phyloP scores from a whole-genome alignment of 2,329 filamentous ascomycete genomes.

The Bertia moriformis region DNA sequence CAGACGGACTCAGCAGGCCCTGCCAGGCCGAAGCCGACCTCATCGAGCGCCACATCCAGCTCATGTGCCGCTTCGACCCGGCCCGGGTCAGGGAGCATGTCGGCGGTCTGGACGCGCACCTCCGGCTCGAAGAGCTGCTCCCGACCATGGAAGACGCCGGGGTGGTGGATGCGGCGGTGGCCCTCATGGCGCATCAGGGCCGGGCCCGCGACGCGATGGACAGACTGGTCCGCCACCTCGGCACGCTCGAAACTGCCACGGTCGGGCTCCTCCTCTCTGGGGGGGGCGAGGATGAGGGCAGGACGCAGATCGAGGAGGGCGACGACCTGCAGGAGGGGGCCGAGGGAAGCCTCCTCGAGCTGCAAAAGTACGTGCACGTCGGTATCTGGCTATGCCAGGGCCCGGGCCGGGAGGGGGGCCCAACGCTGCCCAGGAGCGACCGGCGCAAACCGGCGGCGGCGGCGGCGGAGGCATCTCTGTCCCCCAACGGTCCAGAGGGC shows the following conservation, averaged over 20 bases:
- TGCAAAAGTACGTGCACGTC: constrained; percentile 82
- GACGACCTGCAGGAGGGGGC: constrained; percentile 42
- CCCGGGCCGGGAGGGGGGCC: constrained; percentile 66
- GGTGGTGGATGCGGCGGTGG: constrained; percentile 81
- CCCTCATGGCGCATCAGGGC: constrained; percentile 79
- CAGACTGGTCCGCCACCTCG: constrained; percentile 67
- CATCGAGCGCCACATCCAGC: constrained; percentile 69
- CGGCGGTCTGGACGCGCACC: constrained; percentile 56
- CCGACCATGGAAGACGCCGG: constrained; percentile 80
- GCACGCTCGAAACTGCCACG: constrained; percentile 65
- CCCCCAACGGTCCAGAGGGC: constrained; percentile 28
- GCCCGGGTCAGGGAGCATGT: constrained; percentile 76
- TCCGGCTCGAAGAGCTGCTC: constrained; percentile 66
- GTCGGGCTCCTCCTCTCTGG: constrained; percentile 61
- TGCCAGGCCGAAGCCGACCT: constrained; percentile 41
- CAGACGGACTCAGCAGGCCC: too few relatives aligned
- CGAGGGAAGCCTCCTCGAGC: constrained; percentile 57
- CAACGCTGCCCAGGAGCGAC: constrained; percentile 17
- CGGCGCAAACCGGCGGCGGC: constrained; percentile 20
- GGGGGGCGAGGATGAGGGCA: constrained; percentile 29
- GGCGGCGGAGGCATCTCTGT: constrained; percentile 23
- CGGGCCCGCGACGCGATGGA: constrained; percentile 71
- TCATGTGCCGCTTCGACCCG: constrained; percentile 80
- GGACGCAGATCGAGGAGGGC: constrained; percentile 36
- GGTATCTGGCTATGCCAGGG: constrained; percentile 92